Conservation (phyloP, 169 alveolate genomes). For the Plasmodium vivax region DNA sequence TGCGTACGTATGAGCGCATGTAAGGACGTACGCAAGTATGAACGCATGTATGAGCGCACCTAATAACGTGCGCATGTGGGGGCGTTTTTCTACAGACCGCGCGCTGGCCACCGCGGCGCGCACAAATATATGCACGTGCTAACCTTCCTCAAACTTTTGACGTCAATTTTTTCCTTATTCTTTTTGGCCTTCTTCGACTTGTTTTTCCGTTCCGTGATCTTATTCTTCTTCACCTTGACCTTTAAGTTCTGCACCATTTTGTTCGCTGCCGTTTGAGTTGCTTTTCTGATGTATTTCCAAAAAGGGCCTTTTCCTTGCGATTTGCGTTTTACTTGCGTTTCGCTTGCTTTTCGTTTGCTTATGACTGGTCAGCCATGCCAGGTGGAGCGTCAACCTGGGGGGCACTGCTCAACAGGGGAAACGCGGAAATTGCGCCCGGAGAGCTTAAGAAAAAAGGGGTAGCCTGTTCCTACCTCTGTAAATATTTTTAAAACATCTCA, state of each 20-base stretch:
- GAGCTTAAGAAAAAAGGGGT: background rate
- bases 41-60: background rate
- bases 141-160: constrained; percentile 68
- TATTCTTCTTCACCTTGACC: constrained; percentile 44
- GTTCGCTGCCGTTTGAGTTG: background rate
- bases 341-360: background rate
- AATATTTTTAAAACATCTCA: background rate
- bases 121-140: background rate
- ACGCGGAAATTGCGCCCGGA: background rate
- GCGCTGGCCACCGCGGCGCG: background rate
- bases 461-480: background rate
- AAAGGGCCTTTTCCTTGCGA: background rate
- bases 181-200: constrained; percentile 53
- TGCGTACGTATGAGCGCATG: background rate
- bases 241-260: constrained; percentile 68
- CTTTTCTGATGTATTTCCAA: background rate
- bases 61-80: background rate
- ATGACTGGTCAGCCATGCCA: background rate
- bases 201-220: constrained; percentile 66
- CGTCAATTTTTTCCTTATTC: constrained; percentile 34
- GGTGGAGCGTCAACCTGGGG: no score
- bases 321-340: background rate
- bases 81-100: background rate
- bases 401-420: background rate
- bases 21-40: background rate